Conservation (phyloP, 2,329 filamentous ascomycete genomes). For the Stenocarpella maydis region DNA sequence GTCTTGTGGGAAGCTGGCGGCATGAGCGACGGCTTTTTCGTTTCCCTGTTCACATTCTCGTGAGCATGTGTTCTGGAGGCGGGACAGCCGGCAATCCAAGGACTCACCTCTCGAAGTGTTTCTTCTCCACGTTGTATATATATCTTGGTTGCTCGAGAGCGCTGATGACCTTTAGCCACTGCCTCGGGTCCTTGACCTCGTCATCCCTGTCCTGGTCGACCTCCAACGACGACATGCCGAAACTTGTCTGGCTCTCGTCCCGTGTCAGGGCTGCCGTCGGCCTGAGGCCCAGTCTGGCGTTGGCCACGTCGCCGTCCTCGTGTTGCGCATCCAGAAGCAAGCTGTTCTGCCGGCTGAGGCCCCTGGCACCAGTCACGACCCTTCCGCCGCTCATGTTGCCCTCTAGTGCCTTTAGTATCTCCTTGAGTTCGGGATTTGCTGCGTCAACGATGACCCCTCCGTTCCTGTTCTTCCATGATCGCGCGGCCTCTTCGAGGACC, state of each 20-base stretch:
- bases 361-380: conserved; percentile 61
- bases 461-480: conserved; percentile 89
- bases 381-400: conserved; percentile 89
- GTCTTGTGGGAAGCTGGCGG: conserved; percentile 85
- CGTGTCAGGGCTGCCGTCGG: conserved; percentile 55
- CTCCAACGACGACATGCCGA: conserved; percentile 64
- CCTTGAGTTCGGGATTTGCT: conserved; percentile 75
- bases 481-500: conserved; percentile 89
- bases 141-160: conserved; percentile 87
- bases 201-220: conserved; percentile 65
- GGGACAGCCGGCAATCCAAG: conserved; percentile 26
- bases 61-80: neutral
- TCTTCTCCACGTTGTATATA: conserved; percentile 80
- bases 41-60: conserved; percentile 56
- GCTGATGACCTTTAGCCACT: conserved; percentile 84
- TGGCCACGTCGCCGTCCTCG: conserved; percentile 60
- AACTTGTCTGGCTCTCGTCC: conserved; percentile 72
- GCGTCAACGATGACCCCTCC: conserved; percentile 93
- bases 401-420: conserved; percentile 84
- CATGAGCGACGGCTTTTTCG: conserved; percentile 73
- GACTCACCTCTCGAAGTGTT: conserved; percentile 82
- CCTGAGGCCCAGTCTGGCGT: conserved; percentile 64
- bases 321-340: conserved; percentile 66
- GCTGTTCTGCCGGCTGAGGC: conserved; percentile 70
- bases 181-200: conserved; percentile 71